Evolutionary conservation across 2,329 filamentous ascomycete genomes (phyloP), one percentile per base, ranked within the genome.

Genomic region (Sclerotinia minor): DNA sequence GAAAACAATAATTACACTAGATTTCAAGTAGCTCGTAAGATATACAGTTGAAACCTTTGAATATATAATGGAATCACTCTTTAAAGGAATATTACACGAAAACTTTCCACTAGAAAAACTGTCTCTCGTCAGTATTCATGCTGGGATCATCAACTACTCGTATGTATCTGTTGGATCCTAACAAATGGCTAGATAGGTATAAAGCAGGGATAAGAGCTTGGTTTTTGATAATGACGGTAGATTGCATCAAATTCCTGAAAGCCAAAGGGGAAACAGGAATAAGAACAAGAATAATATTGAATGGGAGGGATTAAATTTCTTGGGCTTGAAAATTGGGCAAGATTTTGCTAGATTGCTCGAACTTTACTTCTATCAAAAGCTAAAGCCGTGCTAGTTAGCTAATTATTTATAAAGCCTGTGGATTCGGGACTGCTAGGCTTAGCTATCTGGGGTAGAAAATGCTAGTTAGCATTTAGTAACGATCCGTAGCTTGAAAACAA

Each of bases 161-260:
- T n/a, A 41, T 8, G 21, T 2, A n/a, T 38, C 21, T 57, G 53
- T 17, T 41, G 53, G 53, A 47, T n/a, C 57, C 32, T 47, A 29
- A 47, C 26, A 26, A 44, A 47, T 60, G 13, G 52, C 9, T 32
- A 21, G 29, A 6, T 35, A 35, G 32, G 32, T 35, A 35, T 26
- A 6, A 26, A 35, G 41, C 58, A 60, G 44, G 58, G 58, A 24
- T 60, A n/a, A 35, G 41, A 60, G 58, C 58, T 60, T 60, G 58
- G 17, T 49, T 60, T 60, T 2, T 60, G 58, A 35, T 13, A 21
- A 54, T 54, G 52, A 54, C 52, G 29, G n/a, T 35, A 32, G 7
- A 6, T 19, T 54, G 52, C 52, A 54, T 41, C 38, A 41, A 15
- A 41, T 41, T 41, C n/a, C 5, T 54, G 52, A n/a, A 21, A 54